Evolutionary conservation across 306 rosid genomes (phyloP).

Genomic region (Quercus aquifolioides): DNA sequence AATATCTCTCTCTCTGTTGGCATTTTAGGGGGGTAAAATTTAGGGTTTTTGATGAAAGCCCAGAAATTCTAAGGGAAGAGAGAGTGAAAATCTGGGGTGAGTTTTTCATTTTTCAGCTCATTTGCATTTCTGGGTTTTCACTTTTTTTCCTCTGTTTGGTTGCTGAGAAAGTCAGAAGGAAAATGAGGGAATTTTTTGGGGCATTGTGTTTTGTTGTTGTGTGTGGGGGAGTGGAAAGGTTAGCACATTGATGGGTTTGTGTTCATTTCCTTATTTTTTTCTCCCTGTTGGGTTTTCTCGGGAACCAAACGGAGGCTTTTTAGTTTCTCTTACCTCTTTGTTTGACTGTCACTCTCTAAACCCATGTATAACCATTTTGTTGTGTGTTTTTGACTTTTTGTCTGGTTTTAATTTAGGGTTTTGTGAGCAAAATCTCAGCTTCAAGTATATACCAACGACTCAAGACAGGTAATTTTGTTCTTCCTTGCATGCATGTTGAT

Average conservation of each 20-base stretch:
- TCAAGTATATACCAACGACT: background rate
- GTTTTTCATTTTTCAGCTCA: background rate
- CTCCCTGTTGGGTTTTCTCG: background rate
- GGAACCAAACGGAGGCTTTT: background rate
- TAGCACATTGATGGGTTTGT: background rate
- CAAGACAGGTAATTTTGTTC: background rate
- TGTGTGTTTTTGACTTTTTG: background rate
- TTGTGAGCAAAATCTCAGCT: background rate
- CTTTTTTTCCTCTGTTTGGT: background rate
- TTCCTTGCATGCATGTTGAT: background rate
- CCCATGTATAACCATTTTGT: background rate
- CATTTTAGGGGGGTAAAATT: conserved; percentile 2
- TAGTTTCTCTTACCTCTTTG: background rate
- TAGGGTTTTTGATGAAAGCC: conserved; percentile 10
- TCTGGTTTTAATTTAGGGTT: background rate
- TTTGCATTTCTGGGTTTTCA: conserved; percentile 2
- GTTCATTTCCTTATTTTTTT: background rate
- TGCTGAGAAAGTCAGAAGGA: conserved; percentile 2
- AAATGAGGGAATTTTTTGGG: background rate
- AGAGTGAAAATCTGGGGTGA: conserved; percentile 7
- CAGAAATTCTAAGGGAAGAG: background rate
- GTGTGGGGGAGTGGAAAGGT: background rate
- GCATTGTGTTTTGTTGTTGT: background rate
- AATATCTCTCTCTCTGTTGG: background rate
- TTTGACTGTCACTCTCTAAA: background rate